phyloP scores from a whole-genome alignment of 192 early-diverging fungal species.

The Jimgerdemannia flammicorona region DNA sequence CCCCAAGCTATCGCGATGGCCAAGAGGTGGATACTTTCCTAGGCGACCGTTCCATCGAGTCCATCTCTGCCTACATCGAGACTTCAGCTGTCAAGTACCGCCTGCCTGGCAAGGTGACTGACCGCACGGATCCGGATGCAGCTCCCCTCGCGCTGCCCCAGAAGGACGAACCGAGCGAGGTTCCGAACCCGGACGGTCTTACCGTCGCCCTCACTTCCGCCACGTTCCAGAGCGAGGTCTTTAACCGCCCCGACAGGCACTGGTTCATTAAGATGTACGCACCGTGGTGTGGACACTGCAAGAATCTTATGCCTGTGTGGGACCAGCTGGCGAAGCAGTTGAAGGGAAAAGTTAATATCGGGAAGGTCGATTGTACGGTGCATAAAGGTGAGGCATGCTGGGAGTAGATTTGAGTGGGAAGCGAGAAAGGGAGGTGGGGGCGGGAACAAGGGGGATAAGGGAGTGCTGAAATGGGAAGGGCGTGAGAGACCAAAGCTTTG shows the following conservation, averaged over 20 bases:
- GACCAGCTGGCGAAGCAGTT: conserved; percentile 58
- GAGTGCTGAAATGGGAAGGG: neutral
- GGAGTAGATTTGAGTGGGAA: neutral
- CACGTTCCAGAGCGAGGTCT: conserved; percentile 1
- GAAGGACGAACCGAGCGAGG: neutral
- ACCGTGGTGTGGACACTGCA: conserved; percentile 89
- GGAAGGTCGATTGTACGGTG: conserved; percentile 80
- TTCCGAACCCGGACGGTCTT: conserved; percentile 10
- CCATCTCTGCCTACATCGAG: neutral
- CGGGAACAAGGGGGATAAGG: too few species aligned
- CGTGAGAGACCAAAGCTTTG: neutral
- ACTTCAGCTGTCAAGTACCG: neutral
- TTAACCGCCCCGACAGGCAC: neutral
- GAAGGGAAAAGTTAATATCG: conserved; percentile 74
- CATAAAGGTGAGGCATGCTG: conserved; percentile 31
- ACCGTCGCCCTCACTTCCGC: conserved; percentile 6
- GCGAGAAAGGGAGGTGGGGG: neutral
- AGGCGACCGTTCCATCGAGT: conserved; percentile 8
- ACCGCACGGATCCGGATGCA: neutral
- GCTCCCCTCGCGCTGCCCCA: neutral
- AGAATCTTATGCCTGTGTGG: conserved; percentile 79
- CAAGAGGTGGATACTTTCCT: conserved; percentile 7
- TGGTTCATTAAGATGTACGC: conserved; percentile 92
- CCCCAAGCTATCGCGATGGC: neutral
- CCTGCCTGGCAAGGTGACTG: neutral